A percentile compares a stretch with the other conserved stretches of the same genome.
phyloP scores from a whole-genome alignment of 129 eudicot species.

The Kitagawia praeruptora region DNA sequence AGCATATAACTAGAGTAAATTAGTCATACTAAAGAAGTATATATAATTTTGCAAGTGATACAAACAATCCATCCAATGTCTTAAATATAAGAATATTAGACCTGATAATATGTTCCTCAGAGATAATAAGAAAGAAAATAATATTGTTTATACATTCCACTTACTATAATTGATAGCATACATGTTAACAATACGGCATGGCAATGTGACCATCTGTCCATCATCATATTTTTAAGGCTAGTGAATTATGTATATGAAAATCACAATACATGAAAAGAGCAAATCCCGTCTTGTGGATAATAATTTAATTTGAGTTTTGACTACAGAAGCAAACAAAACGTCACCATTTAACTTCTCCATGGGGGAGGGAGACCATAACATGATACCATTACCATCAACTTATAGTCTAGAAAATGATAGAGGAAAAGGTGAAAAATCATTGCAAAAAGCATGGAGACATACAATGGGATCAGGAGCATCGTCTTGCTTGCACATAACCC shows the following conservation, averaged over 20 bases:
- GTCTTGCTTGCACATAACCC: conserved; percentile 99
- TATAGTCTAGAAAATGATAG: conserved; percentile 18
- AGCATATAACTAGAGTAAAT: not conserved
- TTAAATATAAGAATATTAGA: not conserved
- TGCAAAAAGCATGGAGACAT: conserved; percentile 26
- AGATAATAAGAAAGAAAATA: not conserved
- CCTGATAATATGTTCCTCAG: not conserved
- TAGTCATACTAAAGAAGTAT: not conserved
- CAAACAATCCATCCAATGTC: not conserved
- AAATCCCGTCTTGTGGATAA: conserved; percentile 42
- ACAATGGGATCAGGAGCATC: conserved; percentile 99
- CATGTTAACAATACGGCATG: not conserved
- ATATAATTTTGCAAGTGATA: not conserved
- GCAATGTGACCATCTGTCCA: not conserved
- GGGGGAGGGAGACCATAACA: conserved; percentile 19
- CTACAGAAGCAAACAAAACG: conserved; percentile 19
- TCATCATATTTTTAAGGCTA: conserved; percentile 3
- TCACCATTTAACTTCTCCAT: conserved; percentile 7
- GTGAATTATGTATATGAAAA: conserved; percentile 22
- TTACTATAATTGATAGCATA: not conserved
- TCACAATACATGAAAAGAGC: conserved; percentile 9
- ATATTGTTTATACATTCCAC: not conserved
- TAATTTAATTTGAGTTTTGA: conserved; percentile 15
- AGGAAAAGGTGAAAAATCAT: conserved; percentile 14
- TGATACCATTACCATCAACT: conserved; percentile 20